Evolutionary conservation across 2,329 filamentous ascomycete species (phyloP).

Genomic region (Alternaria conjuncta): DNA sequence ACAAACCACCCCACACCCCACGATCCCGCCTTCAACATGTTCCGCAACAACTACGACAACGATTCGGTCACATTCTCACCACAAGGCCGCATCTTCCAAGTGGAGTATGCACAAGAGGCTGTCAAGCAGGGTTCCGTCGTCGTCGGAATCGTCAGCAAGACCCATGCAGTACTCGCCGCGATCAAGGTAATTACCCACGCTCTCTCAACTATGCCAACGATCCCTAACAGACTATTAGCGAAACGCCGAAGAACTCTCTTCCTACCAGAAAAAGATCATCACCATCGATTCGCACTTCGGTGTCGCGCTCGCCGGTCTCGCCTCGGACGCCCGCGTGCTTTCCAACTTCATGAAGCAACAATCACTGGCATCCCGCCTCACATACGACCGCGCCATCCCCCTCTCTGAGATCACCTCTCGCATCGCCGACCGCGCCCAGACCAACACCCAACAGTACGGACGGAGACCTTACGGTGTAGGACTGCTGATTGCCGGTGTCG

Average conservation of each 20-base stretch:
- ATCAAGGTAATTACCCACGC: conserved; percentile 74
- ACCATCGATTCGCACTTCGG: conserved; percentile 94
- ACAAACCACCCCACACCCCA: conserved; percentile 12
- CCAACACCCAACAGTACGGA: conserved; percentile 97
- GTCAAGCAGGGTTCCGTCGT: conserved; percentile 99
- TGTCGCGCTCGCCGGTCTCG: conserved; percentile 93
- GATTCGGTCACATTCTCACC: conserved; percentile 99
- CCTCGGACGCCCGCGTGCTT: conserved; percentile 96
- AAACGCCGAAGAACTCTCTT: conserved; percentile 98
- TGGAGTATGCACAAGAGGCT: conserved; percentile 98
- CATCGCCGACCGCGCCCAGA: conserved; percentile 95
- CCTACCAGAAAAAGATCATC: conserved; percentile 99
- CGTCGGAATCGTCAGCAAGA: conserved; percentile 96
- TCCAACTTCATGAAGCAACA: conserved; percentile 99
- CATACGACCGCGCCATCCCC: conserved; percentile 92
- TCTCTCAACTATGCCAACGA: neutral
- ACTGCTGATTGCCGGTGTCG: conserved; percentile 88
- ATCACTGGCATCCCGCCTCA: conserved; percentile 92
- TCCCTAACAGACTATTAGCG: conserved; percentile 63
- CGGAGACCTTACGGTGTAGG: conserved; percentile 96
- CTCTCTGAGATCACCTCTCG: conserved; percentile 86
- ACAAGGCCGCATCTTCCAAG: conserved; percentile 99
- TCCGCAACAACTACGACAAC: conserved; percentile 99
- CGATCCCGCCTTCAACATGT: conserved; percentile 69
- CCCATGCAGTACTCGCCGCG: conserved; percentile 92